Percentiles rank a stretch among this genome's conserved stretches.
Evolutionary conservation across 805 yeast genomes (phyloP).

Genomic region (Candida easanensis): DNA sequence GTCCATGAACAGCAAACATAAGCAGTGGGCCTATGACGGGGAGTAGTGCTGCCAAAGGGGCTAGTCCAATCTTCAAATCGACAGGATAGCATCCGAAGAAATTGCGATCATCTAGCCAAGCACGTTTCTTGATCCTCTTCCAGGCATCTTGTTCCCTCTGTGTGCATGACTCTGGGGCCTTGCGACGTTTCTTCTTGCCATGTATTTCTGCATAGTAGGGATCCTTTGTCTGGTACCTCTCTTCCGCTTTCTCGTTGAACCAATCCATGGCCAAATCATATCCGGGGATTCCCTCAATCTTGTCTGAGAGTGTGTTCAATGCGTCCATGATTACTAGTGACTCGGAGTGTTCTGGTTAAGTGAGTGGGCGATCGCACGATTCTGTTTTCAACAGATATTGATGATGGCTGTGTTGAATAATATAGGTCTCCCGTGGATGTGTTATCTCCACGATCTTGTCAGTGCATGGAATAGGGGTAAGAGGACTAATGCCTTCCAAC

Average conservation of each 20-base stretch:
- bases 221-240: slow-evolving; percentile 58
- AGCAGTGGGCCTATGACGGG: slow-evolving; percentile 84
- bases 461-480: too few relatives aligned
- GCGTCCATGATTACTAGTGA: slow-evolving; percentile 26
- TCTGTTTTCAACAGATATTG: too few relatives aligned
- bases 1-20: slow-evolving; percentile 76
- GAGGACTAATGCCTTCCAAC: too few relatives aligned
- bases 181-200: slow-evolving; percentile 55
- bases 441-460: too few relatives aligned
- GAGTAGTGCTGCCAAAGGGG: slow-evolving; percentile 65
- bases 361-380: too few relatives aligned
- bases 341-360: too few relatives aligned
- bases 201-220: slow-evolving; percentile 58
- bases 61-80: slow-evolving; percentile 76
- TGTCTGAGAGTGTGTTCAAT: slow-evolving; percentile 23
- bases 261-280: slow-evolving; percentile 51
- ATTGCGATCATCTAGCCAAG: slow-evolving; percentile 87
- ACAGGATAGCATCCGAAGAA: slow-evolving; percentile 74
- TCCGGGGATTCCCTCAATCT: slow-evolving; percentile 54
- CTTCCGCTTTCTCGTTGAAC: slow-evolving; percentile 67
- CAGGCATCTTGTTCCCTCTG: slow-evolving; percentile 63
- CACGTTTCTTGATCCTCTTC: slow-evolving; percentile 70
- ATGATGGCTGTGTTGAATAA: too few relatives aligned
- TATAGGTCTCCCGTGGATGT: too few relatives aligned
- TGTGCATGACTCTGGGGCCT: slow-evolving; percentile 56